These are phyloP conservation scores for Penicillium sp. DNA, from an alignment of 2,329 filamentous ascomycete genomes.

Conservation along the genomic window DNA sequence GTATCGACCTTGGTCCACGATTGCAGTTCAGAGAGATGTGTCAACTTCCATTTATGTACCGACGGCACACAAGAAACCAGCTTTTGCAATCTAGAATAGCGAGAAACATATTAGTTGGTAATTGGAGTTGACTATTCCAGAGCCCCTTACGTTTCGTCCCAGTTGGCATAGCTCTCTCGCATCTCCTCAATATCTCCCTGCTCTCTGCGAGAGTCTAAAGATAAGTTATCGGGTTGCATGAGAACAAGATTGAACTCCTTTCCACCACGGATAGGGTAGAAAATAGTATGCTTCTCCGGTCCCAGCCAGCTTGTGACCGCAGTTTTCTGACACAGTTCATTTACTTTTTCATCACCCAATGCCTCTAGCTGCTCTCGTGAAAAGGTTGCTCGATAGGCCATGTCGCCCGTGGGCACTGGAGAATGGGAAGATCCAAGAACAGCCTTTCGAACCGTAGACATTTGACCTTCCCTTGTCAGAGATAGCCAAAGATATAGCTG, in stretches of 20 bases:
- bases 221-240: conserved; percentile 55
- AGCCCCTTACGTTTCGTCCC: conserved; percentile 52
- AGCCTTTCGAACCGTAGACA: conserved; percentile 11
- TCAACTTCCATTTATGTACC: conserved; percentile 65
- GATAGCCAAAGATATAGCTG: not conserved
- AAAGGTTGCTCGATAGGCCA: conserved; percentile 59
- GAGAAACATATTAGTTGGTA: not conserved
- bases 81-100: conserved; percentile 15
- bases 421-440: conserved; percentile 40
- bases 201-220: conserved; percentile 23
- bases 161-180: conserved; percentile 54
- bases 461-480: conserved; percentile 9
- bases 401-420: conserved; percentile 58
- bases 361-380: conserved; percentile 46
- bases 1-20: conserved; percentile 37
- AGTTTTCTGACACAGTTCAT: conserved; percentile 50
- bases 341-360: conserved; percentile 28
- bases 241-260: conserved; percentile 63
- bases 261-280: conserved; percentile 59
- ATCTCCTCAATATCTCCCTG: conserved; percentile 59
- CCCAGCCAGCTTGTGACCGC: conserved; percentile 61
- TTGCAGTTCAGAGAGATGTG: conserved; percentile 44
- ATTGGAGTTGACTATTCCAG: not conserved
- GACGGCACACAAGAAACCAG: conserved; percentile 50
- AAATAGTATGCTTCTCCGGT: conserved; percentile 57